Base-by-base conservation (phyloP, 1,284 basidiomycete species). In the Fomes fomentarius region DNA sequence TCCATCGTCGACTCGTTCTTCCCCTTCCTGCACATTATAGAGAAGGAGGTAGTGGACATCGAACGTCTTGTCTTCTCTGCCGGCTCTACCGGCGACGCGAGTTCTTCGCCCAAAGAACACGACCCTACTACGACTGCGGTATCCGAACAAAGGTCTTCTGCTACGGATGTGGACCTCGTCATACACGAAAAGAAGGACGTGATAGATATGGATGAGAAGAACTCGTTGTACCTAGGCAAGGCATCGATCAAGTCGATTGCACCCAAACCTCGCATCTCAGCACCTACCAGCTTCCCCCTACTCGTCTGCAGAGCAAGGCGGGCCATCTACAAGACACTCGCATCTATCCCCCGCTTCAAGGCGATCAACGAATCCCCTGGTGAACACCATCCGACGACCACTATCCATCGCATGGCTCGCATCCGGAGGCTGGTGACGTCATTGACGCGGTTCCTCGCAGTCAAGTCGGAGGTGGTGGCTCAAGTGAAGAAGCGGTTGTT, bases 1-100 rank as follows among this genome's bases (percentile, higher is more conserved):
- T 96, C 94, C 1, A 87, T 98, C 47, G 94, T 98, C 28, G 96
- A 98, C 69, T 87, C 93, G 1, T 97, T 97, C 74, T 94, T 95
- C 71, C 95, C 96, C 1, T 79, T 94, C 52, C 77, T 96, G 44
- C 82, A 89, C 50, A 88, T 88, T 54, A 88, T 98, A 40, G 94
- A 94, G 67, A 80, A 80, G 45, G 94, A 97, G 66, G 87, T 94
- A 0, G 79, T 85, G 52, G 84, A 85, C 24, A 85, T 97, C 47
- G 93, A 96, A 62, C 78, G 81, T 14, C 71, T 92, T 33, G 84
- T 94, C 11, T 82, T 81, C 64, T 69, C 75, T 22, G 71, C 28
- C 64, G 39, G 61, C 64, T 69, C 75, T 22, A 71, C 28, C 64
- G 39, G 61, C 57, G 37, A 55, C 24, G 24, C 24, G 24, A n/a